Evolutionary conservation across 805 yeast genomes (phyloP).

Genomic region (Suhomyces sp.): DNA sequence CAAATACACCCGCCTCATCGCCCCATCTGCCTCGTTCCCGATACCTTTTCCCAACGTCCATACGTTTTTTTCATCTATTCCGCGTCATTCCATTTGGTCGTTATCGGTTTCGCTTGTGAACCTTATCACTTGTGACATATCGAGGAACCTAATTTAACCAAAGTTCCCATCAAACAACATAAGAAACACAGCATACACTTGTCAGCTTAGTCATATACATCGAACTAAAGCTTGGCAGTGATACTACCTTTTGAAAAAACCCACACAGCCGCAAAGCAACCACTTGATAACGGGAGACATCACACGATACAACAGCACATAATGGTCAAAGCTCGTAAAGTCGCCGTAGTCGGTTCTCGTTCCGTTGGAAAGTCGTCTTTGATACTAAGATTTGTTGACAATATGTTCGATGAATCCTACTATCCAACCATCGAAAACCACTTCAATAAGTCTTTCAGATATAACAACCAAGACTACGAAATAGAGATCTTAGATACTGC

Average conservation of each 20-base stretch:
- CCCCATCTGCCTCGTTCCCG: not conserved
- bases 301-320: not conserved
- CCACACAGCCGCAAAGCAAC: not conserved
- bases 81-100: not conserved
- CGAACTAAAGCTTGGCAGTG: not conserved
- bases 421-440: constrained; percentile 91
- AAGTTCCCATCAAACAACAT: not conserved
- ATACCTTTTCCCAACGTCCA: not conserved
- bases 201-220: not conserved
- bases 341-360: constrained; percentile 84
- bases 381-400: constrained; percentile 81
- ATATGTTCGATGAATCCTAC: constrained; percentile 83
- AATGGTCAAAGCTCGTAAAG: constrained; percentile 59
- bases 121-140: not conserved
- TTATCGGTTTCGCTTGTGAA: not conserved
- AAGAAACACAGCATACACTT: not conserved
- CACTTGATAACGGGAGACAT: not conserved
- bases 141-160: not conserved
- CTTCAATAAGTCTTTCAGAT: constrained; percentile 64
- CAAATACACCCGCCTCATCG: not conserved
- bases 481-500: constrained; percentile 90
- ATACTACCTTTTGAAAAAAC: not conserved
- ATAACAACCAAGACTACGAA: constrained; percentile 71
- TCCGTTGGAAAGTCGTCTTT: constrained; percentile 87
- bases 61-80: not conserved